Evolutionary conservation across 2,329 filamentous ascomycete genomes (phyloP).

Genomic region (Paecilomyces niveus): DNA sequence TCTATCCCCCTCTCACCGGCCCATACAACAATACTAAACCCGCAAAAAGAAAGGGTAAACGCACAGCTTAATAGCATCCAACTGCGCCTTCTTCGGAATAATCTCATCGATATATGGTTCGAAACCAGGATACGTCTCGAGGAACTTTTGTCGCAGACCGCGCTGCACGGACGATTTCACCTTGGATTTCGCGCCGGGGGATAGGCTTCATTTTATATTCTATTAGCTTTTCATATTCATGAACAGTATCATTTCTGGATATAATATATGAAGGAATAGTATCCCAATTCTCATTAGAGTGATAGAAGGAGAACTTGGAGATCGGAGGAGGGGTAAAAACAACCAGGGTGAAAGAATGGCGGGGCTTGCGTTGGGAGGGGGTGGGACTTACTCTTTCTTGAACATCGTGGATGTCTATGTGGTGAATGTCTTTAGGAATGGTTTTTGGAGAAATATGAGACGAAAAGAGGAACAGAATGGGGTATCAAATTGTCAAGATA

Average conservation of each 20-base stretch:
- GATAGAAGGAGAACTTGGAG: neutral
- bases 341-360: neutral
- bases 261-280: too few relatives aligned
- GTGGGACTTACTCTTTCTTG: slow-evolving; percentile 73
- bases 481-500: slow-evolving; percentile 2
- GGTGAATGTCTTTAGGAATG: neutral
- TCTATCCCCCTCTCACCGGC: too few relatives aligned
- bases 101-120: slow-evolving; percentile 86
- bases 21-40: neutral
- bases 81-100: slow-evolving; percentile 86
- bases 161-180: slow-evolving; percentile 96
- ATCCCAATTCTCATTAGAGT: neutral
- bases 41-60: slow-evolving; percentile 7
- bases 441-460: neutral
- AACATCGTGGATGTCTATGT: slow-evolving; percentile 58
- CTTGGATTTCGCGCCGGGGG: slow-evolving; percentile 78
- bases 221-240: slow-evolving; percentile 2
- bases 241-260: neutral
- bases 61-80: slow-evolving; percentile 82
- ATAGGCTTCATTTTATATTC: slow-evolving; percentile 50
- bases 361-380: neutral
- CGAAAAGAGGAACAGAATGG: neutral
- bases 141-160: slow-evolving; percentile 70
- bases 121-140: slow-evolving; percentile 79
- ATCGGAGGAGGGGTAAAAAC: neutral